phyloP scores from a whole-genome alignment of 441 rosid genomes.

The Francoa sonchifolia region DNA sequence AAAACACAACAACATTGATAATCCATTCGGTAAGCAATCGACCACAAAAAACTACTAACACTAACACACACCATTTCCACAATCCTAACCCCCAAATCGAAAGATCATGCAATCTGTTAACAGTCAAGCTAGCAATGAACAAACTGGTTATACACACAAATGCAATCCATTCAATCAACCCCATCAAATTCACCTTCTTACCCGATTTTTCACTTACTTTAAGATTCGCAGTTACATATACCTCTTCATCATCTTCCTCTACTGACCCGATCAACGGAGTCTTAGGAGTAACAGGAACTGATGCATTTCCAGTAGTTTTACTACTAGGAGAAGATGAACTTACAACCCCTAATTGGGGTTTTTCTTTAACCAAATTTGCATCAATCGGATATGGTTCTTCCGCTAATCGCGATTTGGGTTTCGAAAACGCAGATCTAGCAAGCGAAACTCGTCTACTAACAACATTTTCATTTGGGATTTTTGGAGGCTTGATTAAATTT shows the following conservation, averaged over 20 bases:
- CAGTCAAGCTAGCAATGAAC: slow-evolving; percentile 14
- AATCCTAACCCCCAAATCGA: slow-evolving; percentile 29
- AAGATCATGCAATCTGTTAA: slow-evolving; percentile 3
- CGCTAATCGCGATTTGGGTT: slow-evolving; percentile 6
- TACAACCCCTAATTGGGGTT: too few relatives aligned
- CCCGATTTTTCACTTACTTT: slow-evolving; percentile 16
- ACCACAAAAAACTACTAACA: slow-evolving; percentile 37
- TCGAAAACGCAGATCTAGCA: slow-evolving; percentile 3
- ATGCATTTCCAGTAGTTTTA: slow-evolving; percentile 6
- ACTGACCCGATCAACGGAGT: too few relatives aligned
- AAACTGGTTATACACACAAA: slow-evolving; percentile 10
- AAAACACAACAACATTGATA: slow-evolving; percentile 28
- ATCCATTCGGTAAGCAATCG: slow-evolving; percentile 35
- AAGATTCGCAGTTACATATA: slow-evolving; percentile 30
- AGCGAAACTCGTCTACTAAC: too few relatives aligned
- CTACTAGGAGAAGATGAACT: too few relatives aligned
- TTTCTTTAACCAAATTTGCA: slow-evolving; percentile 4
- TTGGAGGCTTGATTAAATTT: too few relatives aligned
- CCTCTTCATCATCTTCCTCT: slow-evolving; percentile 35
- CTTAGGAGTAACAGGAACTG: slow-evolving; percentile 35
- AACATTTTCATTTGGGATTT: too few relatives aligned
- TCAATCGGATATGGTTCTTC: slow-evolving; percentile 3
- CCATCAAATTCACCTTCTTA: slow-evolving; percentile 23
- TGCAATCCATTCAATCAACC: slow-evolving; percentile 17
- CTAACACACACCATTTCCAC: slow-evolving; percentile 49